A percentile compares a stretch with the other conserved stretches of the same genome.
Conservation (phyloP, 805 yeast genomes). For the Kazachstania bromeliacearum region DNA sequence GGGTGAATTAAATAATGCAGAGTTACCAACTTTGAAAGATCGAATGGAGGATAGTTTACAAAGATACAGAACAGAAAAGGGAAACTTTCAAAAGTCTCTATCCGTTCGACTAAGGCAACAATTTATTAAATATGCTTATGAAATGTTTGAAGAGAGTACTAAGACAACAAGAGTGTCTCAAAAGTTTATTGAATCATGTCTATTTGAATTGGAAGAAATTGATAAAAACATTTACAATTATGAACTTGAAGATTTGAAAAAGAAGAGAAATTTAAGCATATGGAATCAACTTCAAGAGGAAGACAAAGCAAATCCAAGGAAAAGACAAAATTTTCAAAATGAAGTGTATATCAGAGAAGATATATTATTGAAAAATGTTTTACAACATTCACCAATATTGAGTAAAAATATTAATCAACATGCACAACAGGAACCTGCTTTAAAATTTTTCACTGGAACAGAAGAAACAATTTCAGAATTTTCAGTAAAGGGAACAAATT, state of each 20-base stretch:
- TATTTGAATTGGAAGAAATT: conserved; percentile 12
- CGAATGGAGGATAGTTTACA: conserved; percentile 14
- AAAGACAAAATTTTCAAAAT: conserved; percentile 19
- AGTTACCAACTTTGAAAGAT: conserved; percentile 17
- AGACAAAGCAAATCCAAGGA: conserved; percentile 17
- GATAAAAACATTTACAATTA: conserved; percentile 13
- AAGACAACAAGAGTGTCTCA: conserved; percentile 20
- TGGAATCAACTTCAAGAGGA: conserved; percentile 18
- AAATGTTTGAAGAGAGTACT: conserved; percentile 16
- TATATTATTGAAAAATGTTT: conserved; percentile 15
- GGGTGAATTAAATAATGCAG: conserved; percentile 18
- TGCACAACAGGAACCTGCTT: conserved; percentile 3
- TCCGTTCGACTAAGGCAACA: conserved; percentile 18
- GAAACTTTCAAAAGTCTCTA: conserved; percentile 18
- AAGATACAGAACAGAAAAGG: conserved; percentile 13
- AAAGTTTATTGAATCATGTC: conserved; percentile 13
- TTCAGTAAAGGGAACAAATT: background rate
- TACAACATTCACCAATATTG: conserved; percentile 9
- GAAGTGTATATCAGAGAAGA: conserved; percentile 20
- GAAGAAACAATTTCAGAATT: conserved; percentile 7
- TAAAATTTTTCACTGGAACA: conserved; percentile 7
- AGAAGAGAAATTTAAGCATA: conserved; percentile 17
- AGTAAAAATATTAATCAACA: background rate
- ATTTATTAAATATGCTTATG: conserved; percentile 19
- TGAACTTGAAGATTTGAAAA: conserved; percentile 18